Base-by-base conservation (phyloP, 1,284 basidiomycete species). In the Ustilago sp. region DNA sequence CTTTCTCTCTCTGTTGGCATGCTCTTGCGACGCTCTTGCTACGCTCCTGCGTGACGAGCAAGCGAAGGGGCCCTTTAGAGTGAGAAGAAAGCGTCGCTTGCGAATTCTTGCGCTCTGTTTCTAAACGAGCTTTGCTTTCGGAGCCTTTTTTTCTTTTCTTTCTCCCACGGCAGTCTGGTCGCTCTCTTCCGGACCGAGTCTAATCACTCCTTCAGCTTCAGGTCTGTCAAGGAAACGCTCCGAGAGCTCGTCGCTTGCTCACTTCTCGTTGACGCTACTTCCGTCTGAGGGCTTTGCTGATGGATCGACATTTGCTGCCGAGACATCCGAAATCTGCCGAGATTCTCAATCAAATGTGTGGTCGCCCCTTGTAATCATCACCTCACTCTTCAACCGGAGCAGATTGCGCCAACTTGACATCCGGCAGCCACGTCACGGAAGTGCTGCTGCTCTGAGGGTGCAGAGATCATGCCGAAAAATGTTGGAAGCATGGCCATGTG, bases 61-160 rank as follows among this genome's bases (percentile, higher is more conserved):
- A 32, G 23, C 23, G 23, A 23, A 23, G 23, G 23, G 23, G 15
- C 11, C 38, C 11, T 11, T 39, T 17, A 28, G 31, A 13, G 28
- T 23, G 28, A 6, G 43, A 43, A 17, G 15, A 43, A 5, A 17
- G 13, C 13, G 39, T 17, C 4, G 13, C 6, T 17, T 5, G 47
- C n/a, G 47, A 48, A 48, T 48, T 48, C 47, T 19, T 48, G 47
- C 47, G 15, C 12, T 12, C 23, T 28, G 23, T 32, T 32, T 36
- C 51, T 53, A 19, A 45, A 45, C 41, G 56, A 58, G 41, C 43
- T 45, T 48, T 34, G 31, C 35, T 36, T 34, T 58, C 56, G 56
- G 56, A 58, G 56, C 56, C 8, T 58, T 58, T 62, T 23, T 23
- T 23, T 23, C 1, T 23, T 43, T 17, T 60, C 28, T 4, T 31